These are phyloP conservation scores for Colletotrichum spaethianum DNA, from an alignment of 2,329 filamentous ascomycete species.

Conservation along the genomic window DNA sequence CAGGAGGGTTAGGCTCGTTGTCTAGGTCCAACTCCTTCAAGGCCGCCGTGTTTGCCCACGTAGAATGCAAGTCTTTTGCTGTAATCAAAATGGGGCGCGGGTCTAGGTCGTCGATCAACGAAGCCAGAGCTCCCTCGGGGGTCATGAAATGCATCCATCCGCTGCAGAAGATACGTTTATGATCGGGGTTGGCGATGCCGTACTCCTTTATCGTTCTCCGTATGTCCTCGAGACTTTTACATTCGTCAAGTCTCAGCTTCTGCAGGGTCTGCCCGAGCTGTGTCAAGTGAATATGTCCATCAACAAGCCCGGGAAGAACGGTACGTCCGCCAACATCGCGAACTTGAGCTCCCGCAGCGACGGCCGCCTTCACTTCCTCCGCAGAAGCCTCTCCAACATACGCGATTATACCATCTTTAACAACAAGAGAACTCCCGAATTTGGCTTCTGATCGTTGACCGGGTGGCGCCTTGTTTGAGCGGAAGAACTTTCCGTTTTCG, in stretches of 20 bases:
- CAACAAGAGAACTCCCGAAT: constrained; percentile 52
- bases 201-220: constrained; percentile 59
- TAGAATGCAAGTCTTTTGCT: constrained; percentile 69
- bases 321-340: constrained; percentile 52
- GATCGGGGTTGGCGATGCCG: constrained; percentile 59
- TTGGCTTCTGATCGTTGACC: constrained; percentile 42
- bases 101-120: constrained; percentile 66
- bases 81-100: constrained; percentile 69
- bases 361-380: constrained; percentile 42
- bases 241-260: constrained; percentile 63
- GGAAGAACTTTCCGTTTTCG: constrained; percentile 36
- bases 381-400: constrained; percentile 51
- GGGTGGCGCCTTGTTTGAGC: constrained; percentile 24
- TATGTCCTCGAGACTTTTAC: constrained; percentile 64
- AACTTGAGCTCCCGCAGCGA: constrained; percentile 41
- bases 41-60: constrained; percentile 69
- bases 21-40: constrained; percentile 64
- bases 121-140: constrained; percentile 61
- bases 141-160: constrained; percentile 73
- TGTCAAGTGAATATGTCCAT: constrained; percentile 71
- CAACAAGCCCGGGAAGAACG: constrained; percentile 69
- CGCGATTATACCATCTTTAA: constrained; percentile 52
- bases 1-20: constrained; percentile 59
- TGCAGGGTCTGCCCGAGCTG: constrained; percentile 68
- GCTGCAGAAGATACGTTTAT: constrained; percentile 63